Evolutionary conservation across 2,329 filamentous ascomycete genomes (phyloP).

Genomic region (Orbilia brochopaga): DNA sequence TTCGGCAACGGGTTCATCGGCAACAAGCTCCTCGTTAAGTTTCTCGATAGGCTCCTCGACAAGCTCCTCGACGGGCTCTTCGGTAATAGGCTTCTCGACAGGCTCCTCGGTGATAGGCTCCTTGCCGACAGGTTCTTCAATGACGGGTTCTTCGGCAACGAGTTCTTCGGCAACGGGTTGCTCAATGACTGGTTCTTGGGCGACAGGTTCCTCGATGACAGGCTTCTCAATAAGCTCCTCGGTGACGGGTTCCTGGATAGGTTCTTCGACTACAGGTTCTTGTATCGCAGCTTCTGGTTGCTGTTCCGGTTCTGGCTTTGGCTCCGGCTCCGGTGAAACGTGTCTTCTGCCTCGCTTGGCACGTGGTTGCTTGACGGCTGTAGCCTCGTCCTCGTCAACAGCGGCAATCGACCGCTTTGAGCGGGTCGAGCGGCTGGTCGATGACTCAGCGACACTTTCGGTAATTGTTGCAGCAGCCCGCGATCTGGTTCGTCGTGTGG

Average conservation of each 20-base stretch:
- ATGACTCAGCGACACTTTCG: not conserved
- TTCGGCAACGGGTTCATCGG: not conserved
- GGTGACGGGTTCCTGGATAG: not conserved
- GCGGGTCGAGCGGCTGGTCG: not conserved
- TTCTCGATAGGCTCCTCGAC: constrained; percentile 10
- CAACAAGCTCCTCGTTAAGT: not conserved
- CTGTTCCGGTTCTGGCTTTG: not conserved
- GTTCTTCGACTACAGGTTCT: no score
- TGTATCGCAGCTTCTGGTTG: no score
- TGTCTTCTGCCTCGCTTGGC: not conserved
- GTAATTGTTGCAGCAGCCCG: not conserved
- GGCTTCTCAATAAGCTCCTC: constrained; percentile 5
- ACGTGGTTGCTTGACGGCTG: not conserved
- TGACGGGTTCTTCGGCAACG: constrained; percentile 7
- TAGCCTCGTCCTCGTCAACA: not conserved
- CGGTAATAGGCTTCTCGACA: no score
- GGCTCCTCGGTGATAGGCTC: constrained; percentile 6
- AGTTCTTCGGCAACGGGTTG: constrained; percentile 4
- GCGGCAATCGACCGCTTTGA: not conserved
- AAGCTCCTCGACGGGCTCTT: constrained; percentile 1
- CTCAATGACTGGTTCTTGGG: constrained; percentile 11
- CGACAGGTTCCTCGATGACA: not conserved
- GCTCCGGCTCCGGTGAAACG: not conserved
- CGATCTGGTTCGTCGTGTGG: not conserved
- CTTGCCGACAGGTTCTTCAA: constrained; percentile 7